Conservation (phyloP, 2,329 filamentous ascomycete genomes). For the Myriosclerotinia duriaeana region DNA sequence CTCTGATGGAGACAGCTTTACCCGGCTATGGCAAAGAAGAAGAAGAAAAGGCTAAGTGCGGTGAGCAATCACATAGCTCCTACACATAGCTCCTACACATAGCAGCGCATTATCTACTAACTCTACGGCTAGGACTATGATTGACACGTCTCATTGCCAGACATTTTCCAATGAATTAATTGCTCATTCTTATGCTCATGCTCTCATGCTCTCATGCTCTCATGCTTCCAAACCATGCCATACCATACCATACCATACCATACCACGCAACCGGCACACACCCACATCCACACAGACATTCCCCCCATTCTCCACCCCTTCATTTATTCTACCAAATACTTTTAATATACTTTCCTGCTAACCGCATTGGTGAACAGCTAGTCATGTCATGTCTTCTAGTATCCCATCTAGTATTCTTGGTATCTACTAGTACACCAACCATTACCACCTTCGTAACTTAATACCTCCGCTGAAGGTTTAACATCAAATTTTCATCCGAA, state of each 20-base stretch:
- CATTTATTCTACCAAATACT: neutral
- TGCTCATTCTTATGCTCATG: constrained; percentile 1
- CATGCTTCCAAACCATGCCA: constrained; percentile 9
- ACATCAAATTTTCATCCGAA: neutral
- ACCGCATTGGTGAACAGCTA: neutral
- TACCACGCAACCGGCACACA: constrained; percentile 14
- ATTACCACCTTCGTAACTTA: neutral
- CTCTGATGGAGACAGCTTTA: constrained; percentile 17
- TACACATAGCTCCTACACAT: constrained; percentile 1
- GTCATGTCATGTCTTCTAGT: neutral
- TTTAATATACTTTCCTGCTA: constrained; percentile 8
- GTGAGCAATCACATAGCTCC: constrained; percentile 20
- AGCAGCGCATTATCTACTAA: neutral
- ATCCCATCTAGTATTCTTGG: neutral
- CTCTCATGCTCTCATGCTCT: constrained; percentile 4
- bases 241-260: constrained; percentile 12
- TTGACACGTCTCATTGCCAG: constrained; percentile 13
- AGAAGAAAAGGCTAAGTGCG: neutral
- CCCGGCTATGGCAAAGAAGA: constrained; percentile 11
- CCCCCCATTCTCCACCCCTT: neutral
- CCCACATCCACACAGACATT: neutral
- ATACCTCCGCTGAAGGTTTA: constrained; percentile 9
- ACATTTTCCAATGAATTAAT: neutral
- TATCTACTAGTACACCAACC: too few species aligned
- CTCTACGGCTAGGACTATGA: constrained; percentile 5